A percentile compares a stretch with the other conserved stretches of the same genome.
phyloP scores from a whole-genome alignment of 352 stramenopile genomes.

The Plasmopara halstedii region DNA sequence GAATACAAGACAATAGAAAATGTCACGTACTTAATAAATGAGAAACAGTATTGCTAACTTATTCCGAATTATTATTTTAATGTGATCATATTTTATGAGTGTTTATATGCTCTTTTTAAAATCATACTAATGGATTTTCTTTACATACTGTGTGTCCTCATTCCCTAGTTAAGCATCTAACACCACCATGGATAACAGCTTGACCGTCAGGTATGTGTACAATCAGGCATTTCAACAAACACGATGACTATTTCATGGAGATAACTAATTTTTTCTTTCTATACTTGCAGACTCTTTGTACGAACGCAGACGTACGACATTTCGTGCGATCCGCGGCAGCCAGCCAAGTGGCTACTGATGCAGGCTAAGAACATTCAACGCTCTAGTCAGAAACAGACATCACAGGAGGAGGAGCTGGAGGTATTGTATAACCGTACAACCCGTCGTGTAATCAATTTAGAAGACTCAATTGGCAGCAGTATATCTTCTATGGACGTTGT shows the following conservation, averaged over 20 bases:
- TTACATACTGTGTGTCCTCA: no score
- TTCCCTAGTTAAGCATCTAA: no score
- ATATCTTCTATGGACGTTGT: constrained; percentile 74
- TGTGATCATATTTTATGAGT: no score
- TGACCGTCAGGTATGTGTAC: constrained; percentile 41
- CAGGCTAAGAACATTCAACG: constrained; percentile 76
- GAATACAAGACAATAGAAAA: no score
- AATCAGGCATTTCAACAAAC: neutral
- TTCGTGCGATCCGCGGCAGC: constrained; percentile 61
- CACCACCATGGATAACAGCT: constrained; percentile 35
- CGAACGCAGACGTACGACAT: constrained; percentile 81
- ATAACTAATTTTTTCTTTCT: neutral
- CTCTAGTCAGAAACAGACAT: constrained; percentile 33
- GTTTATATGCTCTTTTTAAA: no score
- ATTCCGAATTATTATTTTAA: no score
- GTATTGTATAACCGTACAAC: constrained; percentile 77
- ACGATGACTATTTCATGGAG: neutral
- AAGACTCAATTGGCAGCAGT: constrained; percentile 50
- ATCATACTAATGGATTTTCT: no score
- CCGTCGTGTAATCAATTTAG: constrained; percentile 57
- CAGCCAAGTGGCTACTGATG: constrained; percentile 64
- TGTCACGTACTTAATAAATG: no score
- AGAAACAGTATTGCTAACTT: no score
- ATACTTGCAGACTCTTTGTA: constrained; percentile 49
- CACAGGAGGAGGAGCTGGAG: constrained; percentile 54